Evolutionary conservation across 345 rosid species (phyloP).

Genomic region (Eutrema yunnanense): DNA sequence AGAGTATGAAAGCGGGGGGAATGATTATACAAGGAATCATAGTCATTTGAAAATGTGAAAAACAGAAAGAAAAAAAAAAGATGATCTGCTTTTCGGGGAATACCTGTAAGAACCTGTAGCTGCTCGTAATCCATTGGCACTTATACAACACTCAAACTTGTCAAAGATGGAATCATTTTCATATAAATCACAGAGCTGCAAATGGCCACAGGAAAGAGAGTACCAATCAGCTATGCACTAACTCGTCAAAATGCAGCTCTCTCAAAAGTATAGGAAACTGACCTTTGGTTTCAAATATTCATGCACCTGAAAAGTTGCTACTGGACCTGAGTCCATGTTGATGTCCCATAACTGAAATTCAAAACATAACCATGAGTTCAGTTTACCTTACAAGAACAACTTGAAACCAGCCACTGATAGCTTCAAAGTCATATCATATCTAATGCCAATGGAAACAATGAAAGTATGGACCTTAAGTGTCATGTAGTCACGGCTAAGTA

Average conservation of each 20-base stretch:
- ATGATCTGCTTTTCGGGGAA: constrained; percentile 1
- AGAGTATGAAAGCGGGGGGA: not conserved
- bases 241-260: constrained; percentile 11
- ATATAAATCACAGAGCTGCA: constrained; percentile 94
- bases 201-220: constrained; percentile 7
- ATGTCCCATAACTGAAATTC: constrained; percentile 77
- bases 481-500: constrained; percentile 97
- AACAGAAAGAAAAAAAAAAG: not conserved
- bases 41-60: not conserved
- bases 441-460: not conserved
- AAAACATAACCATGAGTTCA: constrained; percentile 11
- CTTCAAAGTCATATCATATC: not conserved
- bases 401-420: not conserved
- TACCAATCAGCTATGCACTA: constrained; percentile 12
- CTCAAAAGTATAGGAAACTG: constrained; percentile 13
- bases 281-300: constrained; percentile 92
- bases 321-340: constrained; percentile 98
- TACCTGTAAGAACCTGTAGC: constrained; percentile 99
- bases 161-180: constrained; percentile 98
- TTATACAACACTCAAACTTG: constrained; percentile 95
- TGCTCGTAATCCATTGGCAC: constrained; percentile 88
- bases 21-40: constrained; percentile 6
- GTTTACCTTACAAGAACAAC: not conserved
- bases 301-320: constrained; percentile 89
- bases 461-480: constrained; percentile 66